phyloP scores from a whole-genome alignment of 139 green algal species.

The Haematococcus lacustris region DNA sequence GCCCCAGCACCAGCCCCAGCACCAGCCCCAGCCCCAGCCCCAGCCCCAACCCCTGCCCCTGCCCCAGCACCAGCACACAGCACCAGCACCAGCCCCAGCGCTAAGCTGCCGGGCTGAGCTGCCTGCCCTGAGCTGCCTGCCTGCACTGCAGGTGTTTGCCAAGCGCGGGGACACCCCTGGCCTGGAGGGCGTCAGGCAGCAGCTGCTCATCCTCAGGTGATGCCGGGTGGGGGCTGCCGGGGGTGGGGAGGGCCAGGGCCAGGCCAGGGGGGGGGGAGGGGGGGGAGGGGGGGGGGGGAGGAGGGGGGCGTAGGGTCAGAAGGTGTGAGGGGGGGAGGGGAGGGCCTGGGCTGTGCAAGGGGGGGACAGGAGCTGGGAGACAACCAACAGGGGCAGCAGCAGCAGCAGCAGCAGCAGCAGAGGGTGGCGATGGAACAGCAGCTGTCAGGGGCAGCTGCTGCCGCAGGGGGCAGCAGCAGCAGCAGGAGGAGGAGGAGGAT shows the following conservation, averaged over 20 bases:
- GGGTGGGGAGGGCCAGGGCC: neutral
- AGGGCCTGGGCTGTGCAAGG: neutral
- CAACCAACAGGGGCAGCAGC: neutral
- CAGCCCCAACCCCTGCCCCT: neutral
- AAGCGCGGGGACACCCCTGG: slow-evolving; percentile 56
- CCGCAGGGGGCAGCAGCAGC: too few relatives aligned
- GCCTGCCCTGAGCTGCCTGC: neutral
- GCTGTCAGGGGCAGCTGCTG: too few relatives aligned
- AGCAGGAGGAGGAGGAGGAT: too few relatives aligned
- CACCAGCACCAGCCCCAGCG: neutral
- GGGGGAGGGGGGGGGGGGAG: neutral
- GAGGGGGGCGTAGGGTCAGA: neutral
- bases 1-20: neutral
- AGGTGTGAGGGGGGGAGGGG: neutral
- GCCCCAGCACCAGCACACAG: neutral
- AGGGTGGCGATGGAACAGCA: neutral
- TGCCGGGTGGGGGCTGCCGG: neutral
- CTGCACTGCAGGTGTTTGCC: slow-evolving; percentile 59
- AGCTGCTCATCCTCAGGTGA: slow-evolving; percentile 61
- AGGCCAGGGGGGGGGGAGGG: neutral
- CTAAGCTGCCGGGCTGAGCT: neutral
- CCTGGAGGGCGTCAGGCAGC: slow-evolving; percentile 59
- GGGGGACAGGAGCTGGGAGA: neutral
- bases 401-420: neutral
- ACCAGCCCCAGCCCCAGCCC: neutral